A percentile compares a stretch with the other conserved stretches of the same genome.
Conservation (phyloP, 805 yeast genomes). For the Yarrowia keelungensis region DNA sequence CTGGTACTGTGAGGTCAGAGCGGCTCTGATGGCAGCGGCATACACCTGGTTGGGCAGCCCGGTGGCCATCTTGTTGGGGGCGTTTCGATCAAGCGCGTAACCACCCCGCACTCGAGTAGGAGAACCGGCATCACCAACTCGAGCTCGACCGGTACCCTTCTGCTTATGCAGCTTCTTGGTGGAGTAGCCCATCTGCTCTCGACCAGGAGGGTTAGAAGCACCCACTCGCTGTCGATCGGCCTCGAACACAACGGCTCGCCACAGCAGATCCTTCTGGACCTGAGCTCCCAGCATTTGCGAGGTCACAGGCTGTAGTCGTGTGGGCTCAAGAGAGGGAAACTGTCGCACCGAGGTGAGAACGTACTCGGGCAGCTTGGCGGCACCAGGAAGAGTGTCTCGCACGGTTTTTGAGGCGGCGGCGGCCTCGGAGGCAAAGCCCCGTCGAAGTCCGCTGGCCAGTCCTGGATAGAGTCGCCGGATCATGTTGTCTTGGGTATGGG, state of each 20-base stretch:
- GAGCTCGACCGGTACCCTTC: constrained; percentile 93
- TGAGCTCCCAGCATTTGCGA: constrained; percentile 73
- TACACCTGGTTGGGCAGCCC: constrained; percentile 76
- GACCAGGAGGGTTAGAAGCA: constrained; percentile 82
- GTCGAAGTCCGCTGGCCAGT: constrained; percentile 11
- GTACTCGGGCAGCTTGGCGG: constrained; percentile 61
- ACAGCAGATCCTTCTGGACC: constrained; percentile 85
- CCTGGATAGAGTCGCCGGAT: constrained; percentile 37
- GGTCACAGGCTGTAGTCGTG: constrained; percentile 76
- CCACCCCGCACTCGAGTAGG: constrained; percentile 92
- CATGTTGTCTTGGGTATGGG: constrained; percentile 24
- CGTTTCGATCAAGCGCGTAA: constrained; percentile 84
- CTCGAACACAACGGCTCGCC: constrained; percentile 94
- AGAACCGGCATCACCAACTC: constrained; percentile 95
- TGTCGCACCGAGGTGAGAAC: constrained; percentile 78
- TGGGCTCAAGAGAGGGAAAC: constrained; percentile 93
- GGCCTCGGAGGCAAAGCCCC: constrained; percentile 40
- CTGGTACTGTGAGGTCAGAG: constrained; percentile 80
- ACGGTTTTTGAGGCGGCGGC: constrained; percentile 4
- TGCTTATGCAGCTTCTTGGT: constrained; percentile 84
- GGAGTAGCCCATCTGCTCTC: constrained; percentile 85
- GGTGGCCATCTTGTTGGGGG: constrained; percentile 88
- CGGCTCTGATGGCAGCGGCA: constrained; percentile 76
- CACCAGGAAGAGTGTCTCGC: constrained; percentile 21
- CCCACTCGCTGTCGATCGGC: constrained; percentile 90